These are phyloP conservation scores for Leucaena leucocephala DNA, from an alignment of 306 rosid species.

Conservation along the genomic window DNA sequence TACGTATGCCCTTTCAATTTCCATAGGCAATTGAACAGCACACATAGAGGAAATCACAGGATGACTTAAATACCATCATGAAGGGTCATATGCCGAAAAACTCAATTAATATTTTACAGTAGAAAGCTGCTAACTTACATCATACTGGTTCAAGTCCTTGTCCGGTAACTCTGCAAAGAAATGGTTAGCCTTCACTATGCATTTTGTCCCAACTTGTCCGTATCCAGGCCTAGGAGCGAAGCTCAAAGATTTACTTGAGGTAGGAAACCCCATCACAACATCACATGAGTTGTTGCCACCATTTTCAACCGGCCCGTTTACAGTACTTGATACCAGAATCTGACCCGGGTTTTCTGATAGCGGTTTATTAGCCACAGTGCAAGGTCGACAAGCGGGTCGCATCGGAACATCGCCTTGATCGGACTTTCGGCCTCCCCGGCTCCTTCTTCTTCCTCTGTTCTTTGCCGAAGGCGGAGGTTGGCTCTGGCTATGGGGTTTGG, in stretches of 20 bases:
- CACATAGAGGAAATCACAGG: constrained; percentile 46
- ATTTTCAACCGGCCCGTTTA: constrained; percentile 49
- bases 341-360: constrained; percentile 31
- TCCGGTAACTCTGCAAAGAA: constrained; percentile 96
- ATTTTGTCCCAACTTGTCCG: constrained; percentile 92
- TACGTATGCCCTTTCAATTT: constrained; percentile 44
- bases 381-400: constrained; percentile 86
- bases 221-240: constrained; percentile 90
- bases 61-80: constrained; percentile 49
- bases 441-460: constrained; percentile 83
- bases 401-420: constrained; percentile 81
- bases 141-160: constrained; percentile 96
- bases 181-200: constrained; percentile 96
- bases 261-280: constrained; percentile 69
- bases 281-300: constrained; percentile 50
- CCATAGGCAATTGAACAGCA: constrained; percentile 16
- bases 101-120: constrained; percentile 24
- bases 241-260: constrained; percentile 79
- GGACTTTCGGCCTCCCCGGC: constrained; percentile 80
- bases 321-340: constrained; percentile 36
- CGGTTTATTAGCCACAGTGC: constrained; percentile 53
- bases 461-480: constrained; percentile 65
- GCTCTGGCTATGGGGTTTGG: constrained; percentile 44
- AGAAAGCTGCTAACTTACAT: constrained; percentile 79
- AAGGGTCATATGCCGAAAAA: constrained; percentile 41